Conservation (phyloP, 2,329 filamentous ascomycete species). For the Lomentospora prolificans region DNA sequence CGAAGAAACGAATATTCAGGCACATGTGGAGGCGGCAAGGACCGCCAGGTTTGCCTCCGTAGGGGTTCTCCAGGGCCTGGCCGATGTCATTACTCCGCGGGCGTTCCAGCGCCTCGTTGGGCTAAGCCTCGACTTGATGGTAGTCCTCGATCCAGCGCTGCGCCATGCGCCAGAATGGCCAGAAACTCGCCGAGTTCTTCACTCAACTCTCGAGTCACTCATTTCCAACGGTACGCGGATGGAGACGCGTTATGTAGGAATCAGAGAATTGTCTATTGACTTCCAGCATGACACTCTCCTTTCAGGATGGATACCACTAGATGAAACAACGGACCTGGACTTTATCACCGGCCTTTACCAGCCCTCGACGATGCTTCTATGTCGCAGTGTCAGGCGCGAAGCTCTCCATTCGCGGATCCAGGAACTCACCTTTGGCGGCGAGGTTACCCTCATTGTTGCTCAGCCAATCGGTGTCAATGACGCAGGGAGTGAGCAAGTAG, state of each 20-base stretch:
- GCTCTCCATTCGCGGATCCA: neutral
- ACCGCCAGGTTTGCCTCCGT: conserved; percentile 8
- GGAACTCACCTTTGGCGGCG: neutral
- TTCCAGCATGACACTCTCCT: neutral
- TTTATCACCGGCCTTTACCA: neutral
- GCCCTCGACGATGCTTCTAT: neutral
- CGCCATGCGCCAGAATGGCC: neutral
- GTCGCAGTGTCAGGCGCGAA: neutral
- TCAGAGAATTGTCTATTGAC: neutral
- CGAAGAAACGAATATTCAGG: neutral
- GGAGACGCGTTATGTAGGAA: neutral
- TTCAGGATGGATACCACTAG: neutral
- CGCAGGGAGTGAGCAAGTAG: neutral
- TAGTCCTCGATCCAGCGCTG: neutral
- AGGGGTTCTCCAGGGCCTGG: conserved; percentile 9
- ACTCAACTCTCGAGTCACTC: neutral
- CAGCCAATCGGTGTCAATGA: neutral
- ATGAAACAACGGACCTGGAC: neutral
- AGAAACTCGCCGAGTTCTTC: neutral
- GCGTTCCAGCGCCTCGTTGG: conserved; percentile 11
- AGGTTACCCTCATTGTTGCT: neutral
- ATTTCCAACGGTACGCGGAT: no score
- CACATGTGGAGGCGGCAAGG: conserved; percentile 6
- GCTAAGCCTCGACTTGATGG: neutral
- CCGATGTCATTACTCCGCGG: conserved; percentile 8